Evolutionary conservation across 495 filamentous ascomycete genomes (phyloP), one percentile per base, ranked within the genome.

Genomic region (Lasiosphaeria ovina): DNA sequence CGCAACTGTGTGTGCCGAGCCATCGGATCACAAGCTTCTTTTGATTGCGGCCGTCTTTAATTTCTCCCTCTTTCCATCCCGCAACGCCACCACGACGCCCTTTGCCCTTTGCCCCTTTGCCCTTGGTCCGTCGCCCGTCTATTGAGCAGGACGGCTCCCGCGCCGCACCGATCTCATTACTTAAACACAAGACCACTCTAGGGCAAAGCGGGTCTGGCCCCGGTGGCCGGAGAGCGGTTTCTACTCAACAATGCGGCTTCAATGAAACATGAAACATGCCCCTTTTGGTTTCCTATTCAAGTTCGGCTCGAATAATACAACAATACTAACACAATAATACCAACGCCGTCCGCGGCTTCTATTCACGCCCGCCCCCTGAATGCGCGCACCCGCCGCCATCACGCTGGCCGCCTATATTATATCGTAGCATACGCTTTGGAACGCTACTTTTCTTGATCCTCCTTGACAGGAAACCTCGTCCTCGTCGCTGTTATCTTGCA

Each of bases 311-410:
- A n/a, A 47, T 47, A 47, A 47, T 11, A 54, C 49, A 38, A 51
- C 49, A 51, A 51, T 35, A 51, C 17, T 35, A 51, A 31, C 49
- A 33, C 49, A 33, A 57, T 4, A 57, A 14, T 48, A 56, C 12
- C 5, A 47, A 47, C 44, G 7, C 38, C 7, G 38, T 12, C 7
- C 44, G 16, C 44, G 11, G 6, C 44, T 42, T 14, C 44, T 14
- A 47, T 47, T 14, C 44, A 5, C 44, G 16, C 4, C 24, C 44
- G 44, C 44, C 44, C 12, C 12, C 5, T 11, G 6, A 14, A 45
- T 12, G 12, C 42, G 42, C 12, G 24, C 24, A 24, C 24, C 24
- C 24, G 2, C 24, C 24, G 24, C 24, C 1, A 0, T 24, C 24
- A 24, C 24, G 24, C 24, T 24, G 24, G 24, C 24, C 24, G 24